A percentile compares a stretch with the other conserved stretches of the same genome.
Conservation (phyloP, 148 eudicot species). For the Pouteria glomerata region DNA sequence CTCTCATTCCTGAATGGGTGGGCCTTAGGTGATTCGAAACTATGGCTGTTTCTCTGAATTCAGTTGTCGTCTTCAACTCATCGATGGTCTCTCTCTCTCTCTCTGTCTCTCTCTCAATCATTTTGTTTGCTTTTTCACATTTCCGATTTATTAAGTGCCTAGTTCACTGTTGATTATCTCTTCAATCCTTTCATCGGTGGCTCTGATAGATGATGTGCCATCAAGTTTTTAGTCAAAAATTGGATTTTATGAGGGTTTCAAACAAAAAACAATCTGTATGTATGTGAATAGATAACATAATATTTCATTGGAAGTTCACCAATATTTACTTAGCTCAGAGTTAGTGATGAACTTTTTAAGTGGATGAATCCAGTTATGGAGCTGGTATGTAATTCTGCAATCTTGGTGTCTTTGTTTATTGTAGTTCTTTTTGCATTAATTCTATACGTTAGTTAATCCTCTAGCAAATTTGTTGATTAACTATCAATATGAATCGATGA, state of each 20-base stretch:
- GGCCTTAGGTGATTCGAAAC: conserved; percentile 8
- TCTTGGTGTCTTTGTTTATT: too few species aligned
- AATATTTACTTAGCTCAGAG: background rate
- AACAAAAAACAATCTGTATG: background rate
- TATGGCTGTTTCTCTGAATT: conserved; percentile 59
- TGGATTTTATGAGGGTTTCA: background rate
- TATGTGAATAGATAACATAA: too few species aligned
- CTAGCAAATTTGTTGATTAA: background rate
- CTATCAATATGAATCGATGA: too few species aligned
- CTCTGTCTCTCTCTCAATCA: background rate
- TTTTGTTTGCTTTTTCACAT: background rate
- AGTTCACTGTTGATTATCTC: background rate
- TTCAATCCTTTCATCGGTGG: background rate
- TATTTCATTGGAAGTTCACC: too few species aligned
- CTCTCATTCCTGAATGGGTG: conserved; percentile 30
- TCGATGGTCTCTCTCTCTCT: conserved; percentile 23
- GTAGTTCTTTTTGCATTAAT: too few species aligned
- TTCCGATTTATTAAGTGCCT: background rate
- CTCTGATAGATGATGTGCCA: background rate
- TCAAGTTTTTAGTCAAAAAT: background rate
- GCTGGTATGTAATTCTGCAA: background rate
- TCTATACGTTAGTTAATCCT: background rate
- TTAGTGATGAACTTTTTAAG: background rate
- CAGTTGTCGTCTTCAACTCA: conserved; percentile 38
- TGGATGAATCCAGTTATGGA: background rate